Percentiles rank a stretch among this genome's conserved stretches.
These are phyloP conservation scores for Pelargonium cotyledonis DNA, from an alignment of 441 rosid species.

Conservation along the genomic window DNA sequence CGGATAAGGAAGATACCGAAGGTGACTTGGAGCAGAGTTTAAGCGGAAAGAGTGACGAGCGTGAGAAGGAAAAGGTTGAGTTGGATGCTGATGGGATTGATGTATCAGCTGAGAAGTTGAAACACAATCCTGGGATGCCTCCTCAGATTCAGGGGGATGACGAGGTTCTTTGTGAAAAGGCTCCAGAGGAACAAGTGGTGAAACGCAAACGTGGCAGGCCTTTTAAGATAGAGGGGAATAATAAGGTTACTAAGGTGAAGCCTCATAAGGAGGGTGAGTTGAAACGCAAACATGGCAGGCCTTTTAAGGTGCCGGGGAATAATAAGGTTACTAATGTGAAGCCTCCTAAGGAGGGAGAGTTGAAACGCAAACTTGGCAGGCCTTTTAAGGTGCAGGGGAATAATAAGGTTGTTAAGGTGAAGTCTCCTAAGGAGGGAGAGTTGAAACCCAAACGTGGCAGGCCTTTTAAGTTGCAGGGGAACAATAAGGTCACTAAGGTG, in stretches of 20 bases:
- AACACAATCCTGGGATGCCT: conserved; percentile 31
- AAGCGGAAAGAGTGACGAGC: conserved; percentile 5
- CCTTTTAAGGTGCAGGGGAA: conserved; percentile 24
- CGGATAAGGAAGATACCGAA: conserved; percentile 15
- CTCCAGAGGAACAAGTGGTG: neutral
- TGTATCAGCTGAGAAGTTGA: conserved; percentile 17
- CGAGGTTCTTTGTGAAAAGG: conserved; percentile 11
- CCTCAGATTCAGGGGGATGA: conserved; percentile 17
- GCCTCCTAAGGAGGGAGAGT: conserved; percentile 15
- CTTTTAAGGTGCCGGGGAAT: conserved; percentile 18
- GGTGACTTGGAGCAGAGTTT: conserved; percentile 7
- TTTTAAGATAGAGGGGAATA: neutral
- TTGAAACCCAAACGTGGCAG: conserved; percentile 10
- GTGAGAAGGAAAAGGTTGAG: conserved; percentile 6
- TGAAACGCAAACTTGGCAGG: conserved; percentile 24
- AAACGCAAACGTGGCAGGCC: neutral
- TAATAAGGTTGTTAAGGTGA: conserved; percentile 4
- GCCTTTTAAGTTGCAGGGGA: conserved; percentile 17
- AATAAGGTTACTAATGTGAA: conserved; percentile 19
- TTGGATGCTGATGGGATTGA: conserved; percentile 1
- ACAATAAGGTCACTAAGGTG: neutral
- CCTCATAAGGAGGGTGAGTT: conserved; percentile 14
- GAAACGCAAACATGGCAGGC: conserved; percentile 25
- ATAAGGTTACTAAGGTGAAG: neutral
- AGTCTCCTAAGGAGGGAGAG: neutral